phyloP scores from a whole-genome alignment of 805 yeast genomes.

The Metschnikowia bowlesiae region DNA sequence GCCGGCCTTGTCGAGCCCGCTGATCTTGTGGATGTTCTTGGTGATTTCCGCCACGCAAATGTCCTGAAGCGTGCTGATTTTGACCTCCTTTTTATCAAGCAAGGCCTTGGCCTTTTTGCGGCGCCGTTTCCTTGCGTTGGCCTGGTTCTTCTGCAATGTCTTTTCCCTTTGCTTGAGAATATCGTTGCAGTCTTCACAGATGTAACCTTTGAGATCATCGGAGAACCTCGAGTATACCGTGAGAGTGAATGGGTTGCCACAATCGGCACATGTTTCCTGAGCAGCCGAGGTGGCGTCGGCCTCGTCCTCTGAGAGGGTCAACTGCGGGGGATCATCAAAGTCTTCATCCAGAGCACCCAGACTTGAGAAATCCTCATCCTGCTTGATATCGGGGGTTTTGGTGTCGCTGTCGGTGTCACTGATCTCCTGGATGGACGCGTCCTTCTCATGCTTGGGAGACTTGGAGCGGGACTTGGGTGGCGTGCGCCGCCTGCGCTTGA shows the following conservation, averaged over 20 bases:
- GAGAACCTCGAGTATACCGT: slow-evolving; percentile 61
- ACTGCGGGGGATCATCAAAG: background rate
- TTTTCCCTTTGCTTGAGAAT: slow-evolving; percentile 37
- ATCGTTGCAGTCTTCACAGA: slow-evolving; percentile 60
- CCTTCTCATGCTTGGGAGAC: slow-evolving; percentile 7
- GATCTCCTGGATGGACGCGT: background rate
- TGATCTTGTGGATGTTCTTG: slow-evolving; percentile 65
- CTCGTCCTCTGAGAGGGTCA: slow-evolving; percentile 8
- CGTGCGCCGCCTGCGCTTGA: slow-evolving; percentile 23
- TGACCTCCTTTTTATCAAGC: slow-evolving; percentile 62
- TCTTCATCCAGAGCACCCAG: background rate
- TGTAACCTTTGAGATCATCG: slow-evolving; percentile 53
- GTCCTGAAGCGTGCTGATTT: slow-evolving; percentile 73
- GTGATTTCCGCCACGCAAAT: slow-evolving; percentile 68
- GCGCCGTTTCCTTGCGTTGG: slow-evolving; percentile 66
- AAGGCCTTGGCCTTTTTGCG: slow-evolving; percentile 81
- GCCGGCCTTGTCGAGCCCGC: slow-evolving; percentile 65
- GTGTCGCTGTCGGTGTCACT: slow-evolving; percentile 10
- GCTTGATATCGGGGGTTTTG: background rate
- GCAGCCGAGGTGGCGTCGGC: slow-evolving; percentile 39
- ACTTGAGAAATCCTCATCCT: background rate
- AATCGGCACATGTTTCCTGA: slow-evolving; percentile 58
- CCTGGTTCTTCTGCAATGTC: slow-evolving; percentile 47
- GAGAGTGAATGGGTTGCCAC: slow-evolving; percentile 55
- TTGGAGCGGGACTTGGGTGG: background rate